Evolutionary conservation across 2,329 filamentous ascomycete genomes (phyloP).

Genomic region (Phaeoacremonium minimum): DNA sequence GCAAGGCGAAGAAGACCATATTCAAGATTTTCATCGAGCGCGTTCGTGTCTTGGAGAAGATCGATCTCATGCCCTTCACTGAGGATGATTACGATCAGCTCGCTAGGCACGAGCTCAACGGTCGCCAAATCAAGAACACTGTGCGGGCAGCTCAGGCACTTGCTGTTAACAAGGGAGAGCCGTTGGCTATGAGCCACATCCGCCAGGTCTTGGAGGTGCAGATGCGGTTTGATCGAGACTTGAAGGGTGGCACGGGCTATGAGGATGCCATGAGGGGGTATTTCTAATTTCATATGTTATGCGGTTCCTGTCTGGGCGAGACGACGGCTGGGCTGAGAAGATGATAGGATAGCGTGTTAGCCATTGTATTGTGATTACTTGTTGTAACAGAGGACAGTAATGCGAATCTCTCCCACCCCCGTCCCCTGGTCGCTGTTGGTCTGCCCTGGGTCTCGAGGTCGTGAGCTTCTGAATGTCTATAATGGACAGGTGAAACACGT

Average conservation of each 20-base stretch:
- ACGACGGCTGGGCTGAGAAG: no score
- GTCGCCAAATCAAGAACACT: conserved; percentile 79
- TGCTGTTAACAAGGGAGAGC: conserved; percentile 68
- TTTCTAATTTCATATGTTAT: conserved; percentile 46
- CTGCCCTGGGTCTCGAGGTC: no score
- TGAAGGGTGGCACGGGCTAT: conserved; percentile 77
- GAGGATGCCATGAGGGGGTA: conserved; percentile 83
- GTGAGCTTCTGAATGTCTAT: no score
- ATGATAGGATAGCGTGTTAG: no score
- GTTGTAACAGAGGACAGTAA: no score
- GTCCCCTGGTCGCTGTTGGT: no score
- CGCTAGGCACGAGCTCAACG: conserved; percentile 60
- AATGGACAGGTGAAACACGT: no score
- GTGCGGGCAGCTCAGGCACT: conserved; percentile 79
- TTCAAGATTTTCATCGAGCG: conserved; percentile 81
- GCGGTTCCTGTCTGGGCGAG: no score
- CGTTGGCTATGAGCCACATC: conserved; percentile 75
- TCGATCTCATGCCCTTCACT: conserved; percentile 55
- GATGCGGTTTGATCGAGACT: conserved; percentile 76
- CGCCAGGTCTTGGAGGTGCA: conserved; percentile 79
- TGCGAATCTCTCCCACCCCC: no score
- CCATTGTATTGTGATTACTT: no score
- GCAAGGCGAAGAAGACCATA: conserved; percentile 70
- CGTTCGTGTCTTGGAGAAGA: conserved; percentile 60
- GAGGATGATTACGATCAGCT: conserved; percentile 65